phyloP scores from a whole-genome alignment of 768 basidiomycete genomes.

The Dioszegia aurantiaca region DNA sequence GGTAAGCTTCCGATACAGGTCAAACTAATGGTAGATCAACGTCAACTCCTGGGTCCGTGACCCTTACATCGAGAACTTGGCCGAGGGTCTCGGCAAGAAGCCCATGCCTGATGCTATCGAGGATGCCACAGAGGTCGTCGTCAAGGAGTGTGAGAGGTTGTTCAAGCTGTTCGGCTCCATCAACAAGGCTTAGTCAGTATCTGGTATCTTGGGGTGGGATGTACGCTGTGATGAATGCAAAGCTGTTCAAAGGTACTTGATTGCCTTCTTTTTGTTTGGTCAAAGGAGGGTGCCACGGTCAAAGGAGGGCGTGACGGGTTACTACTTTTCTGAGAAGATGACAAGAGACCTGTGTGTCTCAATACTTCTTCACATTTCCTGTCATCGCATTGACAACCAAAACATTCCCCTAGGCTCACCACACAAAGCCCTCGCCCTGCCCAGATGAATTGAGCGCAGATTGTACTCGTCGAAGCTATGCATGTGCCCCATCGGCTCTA shows the following conservation, averaged over 20 bases:
- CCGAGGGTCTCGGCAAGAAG: slow-evolving; percentile 29
- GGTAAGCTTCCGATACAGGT: no score
- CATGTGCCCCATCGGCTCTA: slow-evolving; percentile 9
- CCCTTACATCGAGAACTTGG: slow-evolving; percentile 36
- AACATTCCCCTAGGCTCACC: no score
- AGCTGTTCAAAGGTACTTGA: no score
- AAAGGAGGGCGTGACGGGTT: no score
- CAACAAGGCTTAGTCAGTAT: slow-evolving; percentile 44
- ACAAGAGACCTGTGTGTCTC: background rate
- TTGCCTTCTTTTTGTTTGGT: no score
- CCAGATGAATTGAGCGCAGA: no score
- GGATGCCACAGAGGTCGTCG: slow-evolving; percentile 45
- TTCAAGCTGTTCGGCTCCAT: slow-evolving; percentile 44
- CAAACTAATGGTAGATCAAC: slow-evolving; percentile 48
- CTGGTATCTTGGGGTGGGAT: no score
- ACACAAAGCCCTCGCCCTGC: no score
- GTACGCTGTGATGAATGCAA: no score
- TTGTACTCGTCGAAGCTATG: slow-evolving; percentile 9
- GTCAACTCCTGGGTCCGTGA: slow-evolving; percentile 52
- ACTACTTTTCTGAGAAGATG: background rate
- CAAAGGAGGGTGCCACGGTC: no score
- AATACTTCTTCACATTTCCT: no score
- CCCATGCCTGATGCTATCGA: slow-evolving; percentile 50
- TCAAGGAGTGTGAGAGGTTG: slow-evolving; percentile 43
- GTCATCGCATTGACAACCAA: no score